Base-by-base conservation (phyloP, 1,284 basidiomycete species). In the Tylopilus orsonianus region DNA sequence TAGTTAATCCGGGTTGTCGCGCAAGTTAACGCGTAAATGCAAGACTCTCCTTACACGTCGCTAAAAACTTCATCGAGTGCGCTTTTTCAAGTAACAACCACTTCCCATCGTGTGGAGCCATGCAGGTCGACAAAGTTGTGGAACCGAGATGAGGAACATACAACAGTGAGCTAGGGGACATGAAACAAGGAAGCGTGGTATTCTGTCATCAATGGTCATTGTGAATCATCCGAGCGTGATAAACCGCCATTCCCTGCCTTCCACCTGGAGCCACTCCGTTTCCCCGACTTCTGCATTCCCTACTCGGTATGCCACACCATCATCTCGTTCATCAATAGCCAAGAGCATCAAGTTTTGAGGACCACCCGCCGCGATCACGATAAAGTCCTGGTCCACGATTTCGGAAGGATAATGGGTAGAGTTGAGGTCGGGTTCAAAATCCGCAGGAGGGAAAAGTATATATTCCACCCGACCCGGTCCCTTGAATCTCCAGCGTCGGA, bases 311-410 rank as follows among this genome's bases (percentile, higher is more conserved):
- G 59, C 54, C 3, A 59, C 32, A 5, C 23, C 48, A 13, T 50
- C 56, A 19, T 29, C 40, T 49, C 59, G 61, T 23, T 61, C 59
- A 2, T 61, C 59, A 2, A 58, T 30, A 1, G 59, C 56, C 10
- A 58, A 5, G 23, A 58, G 44, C 1, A 53, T 18, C 29, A 58
- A 36, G 18, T 0, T 27, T 4, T 27, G 18, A 2, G 2, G 12
- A 0, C 22, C 22, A 4, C n/a, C 2, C 3, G 45, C 49, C n/a
- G 49, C 56, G 19, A 59, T 6, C 16, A 61, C 49, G 5, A 58
- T 47, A 5, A 59, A 59, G 19, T 59, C 57, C 8, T 58, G 57
- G 1, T 46, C 2, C 22, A 57, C 22, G 22, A 58, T 33, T 9
- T 57, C 46, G 10, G n/a, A 3, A 8, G 3, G 36, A 22, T 48